A percentile compares a stretch with the other conserved stretches of the same genome.
Conservation (phyloP, 768 basidiomycete genomes). For the Lactifluus volemus region DNA sequence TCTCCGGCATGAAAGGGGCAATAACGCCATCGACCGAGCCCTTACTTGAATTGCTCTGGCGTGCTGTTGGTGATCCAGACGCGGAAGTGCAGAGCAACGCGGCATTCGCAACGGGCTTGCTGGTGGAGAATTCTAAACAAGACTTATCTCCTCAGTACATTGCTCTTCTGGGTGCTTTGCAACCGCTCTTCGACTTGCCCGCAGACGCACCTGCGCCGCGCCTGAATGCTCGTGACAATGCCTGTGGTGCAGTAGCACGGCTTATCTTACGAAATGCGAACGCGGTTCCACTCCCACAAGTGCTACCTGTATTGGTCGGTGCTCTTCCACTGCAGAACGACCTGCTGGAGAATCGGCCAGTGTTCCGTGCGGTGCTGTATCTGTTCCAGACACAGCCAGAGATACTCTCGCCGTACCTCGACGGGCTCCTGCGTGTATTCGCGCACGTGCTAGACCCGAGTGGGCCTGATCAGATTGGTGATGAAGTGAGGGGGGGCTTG, state of each 20-base stretch:
- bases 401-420: constrained; percentile 64
- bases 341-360: constrained; percentile 79
- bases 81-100: constrained; percentile 95
- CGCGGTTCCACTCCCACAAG: constrained; percentile 83
- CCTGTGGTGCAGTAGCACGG: constrained; percentile 87
- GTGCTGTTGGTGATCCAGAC: constrained; percentile 74
- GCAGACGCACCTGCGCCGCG: constrained; percentile 53
- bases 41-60: constrained; percentile 77
- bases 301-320: constrained; percentile 74
- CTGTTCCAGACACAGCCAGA: constrained; percentile 73
- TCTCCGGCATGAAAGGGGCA: constrained; percentile 80
- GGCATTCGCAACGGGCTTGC: constrained; percentile 86
- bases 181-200: constrained; percentile 66
- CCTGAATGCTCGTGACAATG: constrained; percentile 91
- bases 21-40: constrained; percentile 79
- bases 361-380: constrained; percentile 84
- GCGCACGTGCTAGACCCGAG: constrained; percentile 73
- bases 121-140: constrained; percentile 76
- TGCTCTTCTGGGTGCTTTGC: constrained; percentile 67
- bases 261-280: constrained; percentile 71
- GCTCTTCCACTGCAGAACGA: constrained; percentile 86
- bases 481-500: constrained; percentile 69
- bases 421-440: constrained; percentile 72
- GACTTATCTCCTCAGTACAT: constrained; percentile 81
- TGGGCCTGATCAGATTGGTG: constrained; percentile 65